Percentiles rank a stretch among this genome's conserved stretches.
Conservation (phyloP, 257 asterid species). For the Thymus mandschuricus region DNA sequence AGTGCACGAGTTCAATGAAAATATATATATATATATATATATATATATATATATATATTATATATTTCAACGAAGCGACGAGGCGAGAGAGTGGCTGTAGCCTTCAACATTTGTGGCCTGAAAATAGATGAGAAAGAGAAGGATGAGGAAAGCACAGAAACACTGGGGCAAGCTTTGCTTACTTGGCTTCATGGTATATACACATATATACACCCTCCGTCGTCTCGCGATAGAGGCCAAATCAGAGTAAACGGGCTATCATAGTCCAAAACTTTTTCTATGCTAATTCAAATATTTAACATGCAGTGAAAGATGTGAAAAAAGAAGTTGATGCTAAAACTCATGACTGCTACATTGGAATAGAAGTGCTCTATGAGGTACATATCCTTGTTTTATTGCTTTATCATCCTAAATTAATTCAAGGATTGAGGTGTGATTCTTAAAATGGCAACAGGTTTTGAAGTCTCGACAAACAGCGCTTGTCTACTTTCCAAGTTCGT, state of each 20-base stretch:
- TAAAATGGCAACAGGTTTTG: background rate
- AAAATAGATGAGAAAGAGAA: conserved; percentile 30
- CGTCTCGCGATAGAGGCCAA: too few relatives aligned
- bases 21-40: too few relatives aligned
- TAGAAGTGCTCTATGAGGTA: conserved; percentile 72
- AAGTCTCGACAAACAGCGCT: conserved; percentile 1
- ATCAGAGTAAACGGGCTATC: background rate
- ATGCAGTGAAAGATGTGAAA: conserved; percentile 55
- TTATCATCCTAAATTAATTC: background rate
- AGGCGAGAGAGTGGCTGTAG: conserved; percentile 64
- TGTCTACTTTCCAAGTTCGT: conserved; percentile 2
- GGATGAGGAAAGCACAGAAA: conserved; percentile 39
- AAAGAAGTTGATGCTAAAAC: conserved; percentile 56
- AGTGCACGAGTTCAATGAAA: too few relatives aligned
- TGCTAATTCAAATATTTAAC: background rate
- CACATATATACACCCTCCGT: too few relatives aligned
- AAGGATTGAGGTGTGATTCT: background rate
- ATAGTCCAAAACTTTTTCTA: background rate
- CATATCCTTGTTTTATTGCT: background rate
- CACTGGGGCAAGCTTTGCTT: conserved; percentile 40
- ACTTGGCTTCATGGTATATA: conserved; percentile 60
- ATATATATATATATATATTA: too few relatives aligned
- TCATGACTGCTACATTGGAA: conserved; percentile 63
- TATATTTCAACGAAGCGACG: conserved; percentile 59
- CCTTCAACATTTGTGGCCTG: conserved; percentile 43